Conservation (phyloP, 2,329 filamentous ascomycete genomes). For the Aspergillus quadricinctus region DNA sequence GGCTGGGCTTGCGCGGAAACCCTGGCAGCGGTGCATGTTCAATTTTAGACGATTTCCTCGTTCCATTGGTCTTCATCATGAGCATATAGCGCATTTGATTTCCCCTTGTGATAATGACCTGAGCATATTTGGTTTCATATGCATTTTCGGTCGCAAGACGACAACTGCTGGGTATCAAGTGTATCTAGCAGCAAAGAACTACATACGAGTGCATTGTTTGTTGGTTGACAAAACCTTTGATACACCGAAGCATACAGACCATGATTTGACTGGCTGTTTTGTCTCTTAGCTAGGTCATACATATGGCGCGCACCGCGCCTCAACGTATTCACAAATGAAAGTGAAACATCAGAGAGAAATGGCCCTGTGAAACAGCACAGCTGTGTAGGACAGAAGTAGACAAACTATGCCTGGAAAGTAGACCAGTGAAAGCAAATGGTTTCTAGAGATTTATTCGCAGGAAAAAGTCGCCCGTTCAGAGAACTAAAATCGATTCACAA, state of each 20-base stretch:
- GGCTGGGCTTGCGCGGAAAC: conserved; percentile 32
- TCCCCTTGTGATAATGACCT: conserved; percentile 19
- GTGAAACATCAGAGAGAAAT: no score
- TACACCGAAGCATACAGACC: conserved; percentile 14
- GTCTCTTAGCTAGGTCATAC: not conserved
- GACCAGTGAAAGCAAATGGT: not conserved
- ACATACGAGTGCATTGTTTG: conserved; percentile 11
- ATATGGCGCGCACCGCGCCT: not conserved
- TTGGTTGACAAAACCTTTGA: conserved; percentile 5
- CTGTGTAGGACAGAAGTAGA: not conserved
- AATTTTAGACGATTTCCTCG: conserved; percentile 20
- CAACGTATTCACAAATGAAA: not conserved
- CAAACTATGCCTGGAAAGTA: not conserved
- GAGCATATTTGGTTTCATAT: conserved; percentile 22
- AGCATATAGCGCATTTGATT: conserved; percentile 33
- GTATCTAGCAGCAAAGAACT: conserved; percentile 14
- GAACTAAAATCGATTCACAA: conserved; percentile 1
- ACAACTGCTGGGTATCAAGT: conserved; percentile 11
- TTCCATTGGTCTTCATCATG: conserved; percentile 26
- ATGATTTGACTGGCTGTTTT: conserved; percentile 14
- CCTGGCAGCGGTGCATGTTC: conserved; percentile 18
- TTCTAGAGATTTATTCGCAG: not conserved
- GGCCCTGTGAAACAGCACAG: not conserved
- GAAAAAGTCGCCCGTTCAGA: not conserved
- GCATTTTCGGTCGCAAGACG: conserved; percentile 23